Evolutionary conservation across 1,284 basidiomycete species (phyloP), one percentile per base, ranked within the genome.

Genomic region (Pseudozyma tsukubaensis): DNA sequence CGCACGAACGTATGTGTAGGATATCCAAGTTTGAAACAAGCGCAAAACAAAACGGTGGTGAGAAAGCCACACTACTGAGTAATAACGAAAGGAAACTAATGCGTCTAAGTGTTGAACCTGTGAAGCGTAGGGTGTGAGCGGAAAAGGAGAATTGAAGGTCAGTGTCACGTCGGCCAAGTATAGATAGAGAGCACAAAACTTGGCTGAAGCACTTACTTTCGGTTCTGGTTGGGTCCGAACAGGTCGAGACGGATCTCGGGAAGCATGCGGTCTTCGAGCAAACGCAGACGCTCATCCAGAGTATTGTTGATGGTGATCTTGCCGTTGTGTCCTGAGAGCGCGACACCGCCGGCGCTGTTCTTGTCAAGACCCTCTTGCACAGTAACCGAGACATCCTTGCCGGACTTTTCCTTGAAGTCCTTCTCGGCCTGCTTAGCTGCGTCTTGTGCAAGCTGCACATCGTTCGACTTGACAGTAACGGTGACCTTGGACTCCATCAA

Each of bases 321-420:
- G 40, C 78, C 82, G n/a, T 63, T 66, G 43, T 75, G 73, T 14
- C 78, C 78, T 37, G 79, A 54, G 19, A 83, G 66, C 16, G 73
- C 45, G 8, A 84, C 67, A 35, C 83, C 83, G 18, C 83, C 83
- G 36, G 75, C 64, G 42, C 67, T 67, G 60, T 94, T 91, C 79
- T 94, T 89, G 48, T 88, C 86, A 70, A 99, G 85, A 35, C 87
- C 87, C 21, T 88, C 89, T 54, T 92, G 88, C 2, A 95, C 89
- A 4, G 88, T 86, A 64, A 91, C 87, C 45, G 87, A 86, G 42
- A 92, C 86, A 43, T 89, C 87, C 59, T 89, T 88, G 19, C 94
- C 95, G 59, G 92, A 92, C 67, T 93, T 88, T 50, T 92, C 89
- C 61, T 87, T 89, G 84, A 92, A 97, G 32, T 87, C 86, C 75